Base-by-base conservation (phyloP, 1,284 basidiomycete genomes). In the Xerocomus minutiporus region DNA sequence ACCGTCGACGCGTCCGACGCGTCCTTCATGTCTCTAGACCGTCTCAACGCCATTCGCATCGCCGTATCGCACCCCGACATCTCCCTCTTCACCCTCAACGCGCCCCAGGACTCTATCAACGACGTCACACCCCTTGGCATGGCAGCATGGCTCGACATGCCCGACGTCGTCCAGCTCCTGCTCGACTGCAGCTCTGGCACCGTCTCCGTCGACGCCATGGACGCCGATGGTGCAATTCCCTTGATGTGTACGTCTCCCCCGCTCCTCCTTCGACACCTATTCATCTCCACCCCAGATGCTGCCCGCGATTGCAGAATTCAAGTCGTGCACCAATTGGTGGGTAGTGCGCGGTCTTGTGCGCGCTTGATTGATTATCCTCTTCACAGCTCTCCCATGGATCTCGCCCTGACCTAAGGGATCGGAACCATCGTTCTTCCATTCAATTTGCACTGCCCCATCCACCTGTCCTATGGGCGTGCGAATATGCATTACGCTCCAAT, bases 111-210 rank as follows among this genome's bases (percentile, higher is more conserved):
- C 51, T 76, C 78, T 4, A 80, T 85, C 71, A 81, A 80, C 47
- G 86, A 85, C 39, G 84, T 86, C 11, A 85, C 85, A 2, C 86
- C 86, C 6, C 76, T 89, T 8, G 83, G 84, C 6, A 81, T 87
- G 73, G 84, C 86, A 15, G 80, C 86, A 3, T 89, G 86, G 84
- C 73, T 88, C 28, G 82, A 86, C 60, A 69, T 80, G 66, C 76
- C 78, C 15, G 70, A 79, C 8, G 76, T 74, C 36, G 83, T 88
- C 17, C 72, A 72, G 45, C 61, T 81, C 32, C 69, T 89, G 20
- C 74, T 89, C 34, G 80, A 85, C 46, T 75, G 71, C 34, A 82
- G 83, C 58, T 66, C 72, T 5, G 82, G 81, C 42, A 66, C 78
- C 23, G 79, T 89, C 34, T 78, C 82, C 8, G 84, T 88, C 4